These are phyloP conservation scores for Cladosporium sp. DNA, from an alignment of 2,329 filamentous ascomycete species.

Conservation along the genomic window DNA sequence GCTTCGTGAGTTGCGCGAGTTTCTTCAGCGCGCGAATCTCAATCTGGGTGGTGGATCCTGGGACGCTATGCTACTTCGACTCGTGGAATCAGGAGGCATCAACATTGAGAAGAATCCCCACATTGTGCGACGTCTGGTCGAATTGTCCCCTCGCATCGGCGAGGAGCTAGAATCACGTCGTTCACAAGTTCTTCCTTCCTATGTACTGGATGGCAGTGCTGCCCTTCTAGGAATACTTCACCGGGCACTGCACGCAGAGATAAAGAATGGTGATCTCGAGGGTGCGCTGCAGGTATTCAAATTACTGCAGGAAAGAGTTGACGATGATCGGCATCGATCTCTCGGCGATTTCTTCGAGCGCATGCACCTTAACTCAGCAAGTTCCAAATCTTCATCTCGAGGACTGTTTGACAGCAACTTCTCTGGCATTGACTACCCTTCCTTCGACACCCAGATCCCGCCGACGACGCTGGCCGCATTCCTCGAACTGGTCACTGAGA, in stretches of 20 bases:
- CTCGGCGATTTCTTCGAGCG: constrained; percentile 38
- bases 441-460: constrained; percentile 44
- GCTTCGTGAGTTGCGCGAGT: constrained; percentile 33
- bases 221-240: constrained; percentile 41
- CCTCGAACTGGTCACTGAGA: constrained; percentile 34
- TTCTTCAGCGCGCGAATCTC: constrained; percentile 35
- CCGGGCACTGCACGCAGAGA: constrained; percentile 37
- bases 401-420: constrained; percentile 27
- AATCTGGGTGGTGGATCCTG: constrained; percentile 40
- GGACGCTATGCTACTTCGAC: constrained; percentile 46
- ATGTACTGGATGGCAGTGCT: constrained; percentile 44
- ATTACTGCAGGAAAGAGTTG: constrained; percentile 38
- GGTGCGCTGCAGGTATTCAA: constrained; percentile 36
- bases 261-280: constrained; percentile 35
- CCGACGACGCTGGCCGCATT: constrained; percentile 46
- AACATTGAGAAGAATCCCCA: constrained; percentile 42
- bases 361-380: constrained; percentile 19
- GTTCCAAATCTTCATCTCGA: constrained; percentile 14
- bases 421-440: constrained; percentile 40
- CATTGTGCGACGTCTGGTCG: constrained; percentile 35
- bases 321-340: constrained; percentile 41
- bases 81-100: constrained; percentile 48
- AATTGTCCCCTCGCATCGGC: constrained; percentile 38
- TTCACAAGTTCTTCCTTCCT: constrained; percentile 31
- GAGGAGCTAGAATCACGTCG: constrained; percentile 36